Conservation (phyloP, 2,329 filamentous ascomycete species). For the Fusarium sp. region DNA sequence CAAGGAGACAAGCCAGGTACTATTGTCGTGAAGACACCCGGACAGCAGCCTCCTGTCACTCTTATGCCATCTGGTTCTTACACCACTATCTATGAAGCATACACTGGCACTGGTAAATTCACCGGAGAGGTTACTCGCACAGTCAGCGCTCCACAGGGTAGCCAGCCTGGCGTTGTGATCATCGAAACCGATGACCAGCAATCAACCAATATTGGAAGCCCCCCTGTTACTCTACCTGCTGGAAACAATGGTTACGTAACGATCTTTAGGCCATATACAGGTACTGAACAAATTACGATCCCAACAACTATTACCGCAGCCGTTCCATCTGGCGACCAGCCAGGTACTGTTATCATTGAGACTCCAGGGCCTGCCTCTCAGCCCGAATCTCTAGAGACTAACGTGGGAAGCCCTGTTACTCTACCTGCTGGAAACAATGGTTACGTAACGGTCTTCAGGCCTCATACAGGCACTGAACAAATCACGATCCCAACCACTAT, state of each 20-base stretch:
- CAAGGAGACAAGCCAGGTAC: constrained; percentile 21
- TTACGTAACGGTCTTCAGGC: constrained; percentile 14
- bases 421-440: constrained; percentile 5
- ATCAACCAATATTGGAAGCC: no score
- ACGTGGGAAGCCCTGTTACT: background rate
- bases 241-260: constrained; percentile 20
- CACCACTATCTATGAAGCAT: constrained; percentile 26
- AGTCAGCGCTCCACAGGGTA: no score
- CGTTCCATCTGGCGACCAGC: background rate
- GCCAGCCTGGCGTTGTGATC: no score
- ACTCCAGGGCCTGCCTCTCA: background rate
- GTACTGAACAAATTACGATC: constrained; percentile 25
- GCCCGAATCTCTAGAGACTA: background rate
- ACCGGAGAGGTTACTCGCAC: no score
- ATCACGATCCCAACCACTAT: constrained; percentile 27
- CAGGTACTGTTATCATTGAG: constrained; percentile 18
- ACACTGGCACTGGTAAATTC: constrained; percentile 3
- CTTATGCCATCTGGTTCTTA: constrained; percentile 7
- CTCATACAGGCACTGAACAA: constrained; percentile 22
- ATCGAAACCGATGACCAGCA: no score
- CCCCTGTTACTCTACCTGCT: background rate
- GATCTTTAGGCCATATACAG: constrained; percentile 14
- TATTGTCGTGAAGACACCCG: constrained; percentile 11
- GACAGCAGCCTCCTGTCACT: constrained; percentile 1
- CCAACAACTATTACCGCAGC: constrained; percentile 15